A percentile compares a stretch with the other conserved stretches of the same genome.
Evolutionary conservation across 441 rosid genomes (phyloP).

Genomic region (Arabidopsis hybrid): DNA sequence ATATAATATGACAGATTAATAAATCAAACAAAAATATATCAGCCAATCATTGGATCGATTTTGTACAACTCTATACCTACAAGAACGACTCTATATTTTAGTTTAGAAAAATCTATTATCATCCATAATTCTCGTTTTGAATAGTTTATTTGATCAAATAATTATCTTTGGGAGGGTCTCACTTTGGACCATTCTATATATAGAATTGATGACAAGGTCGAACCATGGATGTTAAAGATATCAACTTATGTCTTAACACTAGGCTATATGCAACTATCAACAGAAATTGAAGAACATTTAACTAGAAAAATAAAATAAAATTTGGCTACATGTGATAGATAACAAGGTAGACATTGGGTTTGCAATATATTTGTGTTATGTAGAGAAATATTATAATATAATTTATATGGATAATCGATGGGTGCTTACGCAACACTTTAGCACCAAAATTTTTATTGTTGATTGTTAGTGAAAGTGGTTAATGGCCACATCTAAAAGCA

Average conservation of each 20-base stretch:
- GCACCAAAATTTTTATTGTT: background rate
- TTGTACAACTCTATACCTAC: too few relatives aligned
- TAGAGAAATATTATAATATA: background rate
- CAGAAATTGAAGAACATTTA: background rate
- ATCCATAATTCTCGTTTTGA: background rate
- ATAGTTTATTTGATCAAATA: background rate
- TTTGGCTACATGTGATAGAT: too few relatives aligned
- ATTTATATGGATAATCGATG: background rate
- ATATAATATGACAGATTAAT: too few relatives aligned
- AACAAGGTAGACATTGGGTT: too few relatives aligned
- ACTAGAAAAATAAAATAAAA: too few relatives aligned
- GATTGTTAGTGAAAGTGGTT: conserved; percentile 2
- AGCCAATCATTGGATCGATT: background rate
- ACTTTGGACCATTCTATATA: background rate
- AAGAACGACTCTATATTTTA: background rate
- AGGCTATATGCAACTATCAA: background rate
- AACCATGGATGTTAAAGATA: background rate
- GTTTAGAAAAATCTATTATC: background rate
- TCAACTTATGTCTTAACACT: background rate
- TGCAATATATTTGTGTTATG: background rate
- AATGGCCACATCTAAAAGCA: conserved; percentile 23
- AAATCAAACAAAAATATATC: background rate
- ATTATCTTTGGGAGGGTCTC: background rate
- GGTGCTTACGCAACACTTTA: conserved; percentile 7
- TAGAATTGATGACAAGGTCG: background rate